Evolutionary conservation across 2,329 filamentous ascomycete genomes (phyloP).

Genomic region (Phaeosphaeriaceae sp.): DNA sequence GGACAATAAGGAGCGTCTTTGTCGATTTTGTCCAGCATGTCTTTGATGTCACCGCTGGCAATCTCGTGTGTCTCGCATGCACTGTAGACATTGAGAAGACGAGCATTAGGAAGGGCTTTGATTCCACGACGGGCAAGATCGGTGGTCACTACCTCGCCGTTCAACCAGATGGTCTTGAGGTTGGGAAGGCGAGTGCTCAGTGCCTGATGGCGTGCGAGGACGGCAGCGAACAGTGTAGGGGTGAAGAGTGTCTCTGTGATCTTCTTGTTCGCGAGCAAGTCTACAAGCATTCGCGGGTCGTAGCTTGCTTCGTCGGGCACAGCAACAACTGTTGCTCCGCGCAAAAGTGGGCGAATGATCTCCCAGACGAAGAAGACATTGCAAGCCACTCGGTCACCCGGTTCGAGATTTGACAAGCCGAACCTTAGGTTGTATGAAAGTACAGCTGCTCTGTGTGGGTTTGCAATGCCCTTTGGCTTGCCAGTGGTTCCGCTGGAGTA

Average conservation of each 20-base stretch:
- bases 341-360: conserved; percentile 76
- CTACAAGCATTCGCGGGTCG: conserved; percentile 76
- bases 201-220: conserved; percentile 73
- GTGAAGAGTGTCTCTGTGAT: conserved; percentile 87
- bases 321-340: conserved; percentile 77
- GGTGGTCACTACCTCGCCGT: conserved; percentile 82
- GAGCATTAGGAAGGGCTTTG: conserved; percentile 71
- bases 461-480: conserved; percentile 82
- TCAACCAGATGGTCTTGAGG: conserved; percentile 77
- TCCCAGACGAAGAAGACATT: conserved; percentile 92
- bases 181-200: conserved; percentile 70
- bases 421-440: conserved; percentile 79
- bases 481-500: conserved; percentile 82
- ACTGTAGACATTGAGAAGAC: conserved; percentile 81
- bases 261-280: conserved; percentile 69
- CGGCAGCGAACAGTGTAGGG: conserved; percentile 77
- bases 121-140: conserved; percentile 75
- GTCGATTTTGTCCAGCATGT: conserved; percentile 65
- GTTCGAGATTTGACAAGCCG: conserved; percentile 70
- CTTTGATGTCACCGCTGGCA: conserved; percentile 76
- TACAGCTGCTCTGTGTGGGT: conserved; percentile 77
- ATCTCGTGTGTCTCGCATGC: conserved; percentile 84
- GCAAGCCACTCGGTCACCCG: conserved; percentile 81
- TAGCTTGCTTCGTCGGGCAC: conserved; percentile 81
- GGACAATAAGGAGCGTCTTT: conserved; percentile 74